Evolutionary conservation across 768 basidiomycete species (phyloP), one percentile per base, ranked within the genome.

Genomic region (Rhizopogon vulgaris): DNA sequence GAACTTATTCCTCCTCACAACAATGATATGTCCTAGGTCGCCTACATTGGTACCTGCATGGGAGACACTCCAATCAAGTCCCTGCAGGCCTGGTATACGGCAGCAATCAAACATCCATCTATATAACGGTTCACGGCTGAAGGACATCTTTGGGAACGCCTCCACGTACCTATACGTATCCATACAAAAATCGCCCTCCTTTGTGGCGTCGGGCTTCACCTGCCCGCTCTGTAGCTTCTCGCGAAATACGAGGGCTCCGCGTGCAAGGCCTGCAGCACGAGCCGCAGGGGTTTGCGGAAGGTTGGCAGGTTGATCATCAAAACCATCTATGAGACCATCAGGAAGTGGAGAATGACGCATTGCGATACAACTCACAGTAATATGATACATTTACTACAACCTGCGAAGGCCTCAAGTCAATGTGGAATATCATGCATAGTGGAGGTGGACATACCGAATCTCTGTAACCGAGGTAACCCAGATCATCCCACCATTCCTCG

Each of bases 51-150:
- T 56, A 9, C 83, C 84, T 0, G 88, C 83, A 56, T 88, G 80
- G 14, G 83, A 81, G 17, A 84, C 70, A 56, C 84, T 82, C 80
- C 89, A 89, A 64, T 97, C 94, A 3, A 82, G 68, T 15, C 87
- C 85, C 41, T 85, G 77, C 9, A 73, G 66, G 1, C 87, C 86
- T 2, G 90, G 90, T 17, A 93, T 73, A 51, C 90, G 86, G 56
- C 82, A 89, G 64, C 89, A 90, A 64, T 93, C 90, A 58, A 93
- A 93, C 90, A 93, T 91, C 90, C 90, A 93, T 46, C 88, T 89
- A 27, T 61, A 12, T 58, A 41, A 14, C 7, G 40, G 36, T 34
- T 40, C 0, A 27, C 24, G 4, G 22, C 5, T 36, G 39, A 11
- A 4, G 25, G 18, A 37, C 2, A 10, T 41, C 38, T 39, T 3